phyloP scores from a whole-genome alignment of 192 early-diverging fungal species.

The Podila epigama region DNA sequence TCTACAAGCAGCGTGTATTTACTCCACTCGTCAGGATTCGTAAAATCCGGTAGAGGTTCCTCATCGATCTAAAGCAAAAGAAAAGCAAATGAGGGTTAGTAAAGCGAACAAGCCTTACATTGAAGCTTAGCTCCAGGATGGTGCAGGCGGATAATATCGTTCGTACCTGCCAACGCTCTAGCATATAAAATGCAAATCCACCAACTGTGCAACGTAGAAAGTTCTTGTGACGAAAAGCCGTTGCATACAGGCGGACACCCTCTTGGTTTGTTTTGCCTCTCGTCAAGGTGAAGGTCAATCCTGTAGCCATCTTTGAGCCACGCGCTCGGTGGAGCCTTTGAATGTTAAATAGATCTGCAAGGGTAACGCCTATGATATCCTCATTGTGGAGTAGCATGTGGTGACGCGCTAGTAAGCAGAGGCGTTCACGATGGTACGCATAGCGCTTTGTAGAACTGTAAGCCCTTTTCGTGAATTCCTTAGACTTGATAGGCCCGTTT shows the following conservation, averaged over 20 bases:
- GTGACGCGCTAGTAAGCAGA: neutral
- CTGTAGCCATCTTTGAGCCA: slow-evolving; percentile 1
- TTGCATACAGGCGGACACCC: slow-evolving; percentile 3
- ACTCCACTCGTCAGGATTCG: neutral
- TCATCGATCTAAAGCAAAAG: neutral
- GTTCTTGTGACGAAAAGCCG: slow-evolving; percentile 1
- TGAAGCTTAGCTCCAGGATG: too few relatives aligned
- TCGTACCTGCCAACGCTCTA: too few relatives aligned
- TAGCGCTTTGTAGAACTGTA: neutral
- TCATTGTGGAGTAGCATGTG: slow-evolving; percentile 1
- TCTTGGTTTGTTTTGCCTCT: neutral
- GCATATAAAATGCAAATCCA: too few relatives aligned
- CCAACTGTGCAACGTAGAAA: neutral
- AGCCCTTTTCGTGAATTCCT: neutral
- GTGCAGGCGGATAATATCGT: too few relatives aligned
- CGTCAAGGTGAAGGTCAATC: neutral
- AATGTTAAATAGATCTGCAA: neutral
- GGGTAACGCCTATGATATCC: neutral
- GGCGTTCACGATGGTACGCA: slow-evolving; percentile 2
- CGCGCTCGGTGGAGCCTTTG: neutral
- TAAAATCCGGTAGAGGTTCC: neutral
- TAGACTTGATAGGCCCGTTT: neutral
- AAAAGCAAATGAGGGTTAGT: neutral
- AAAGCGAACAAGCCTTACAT: too few relatives aligned
- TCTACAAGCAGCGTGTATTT: slow-evolving; percentile 1